Evolutionary conservation across 441 rosid species (phyloP).

Genomic region (Erodium trifolium): DNA sequence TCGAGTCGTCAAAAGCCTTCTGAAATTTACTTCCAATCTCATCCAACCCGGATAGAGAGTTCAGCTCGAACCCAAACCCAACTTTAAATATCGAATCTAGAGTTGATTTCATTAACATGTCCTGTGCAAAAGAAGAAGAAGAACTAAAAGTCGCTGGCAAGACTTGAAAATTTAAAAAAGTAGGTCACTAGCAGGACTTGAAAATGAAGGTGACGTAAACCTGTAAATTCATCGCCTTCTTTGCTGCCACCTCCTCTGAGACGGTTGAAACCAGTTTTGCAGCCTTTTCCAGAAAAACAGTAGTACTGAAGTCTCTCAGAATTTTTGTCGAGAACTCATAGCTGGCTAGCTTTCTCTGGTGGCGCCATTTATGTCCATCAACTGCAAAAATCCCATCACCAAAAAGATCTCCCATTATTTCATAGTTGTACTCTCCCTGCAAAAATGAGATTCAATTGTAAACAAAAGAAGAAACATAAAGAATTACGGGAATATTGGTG

Average conservation of each 20-base stretch:
- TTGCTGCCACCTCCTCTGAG: conserved; percentile 19
- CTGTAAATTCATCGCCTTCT: conserved; percentile 26
- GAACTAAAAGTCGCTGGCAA: too few species aligned
- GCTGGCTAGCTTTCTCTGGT: conserved; percentile 43
- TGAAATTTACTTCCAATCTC: conserved; percentile 24
- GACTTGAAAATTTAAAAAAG: too few species aligned
- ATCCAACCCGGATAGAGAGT: conserved; percentile 26
- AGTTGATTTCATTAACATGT: conserved; percentile 32
- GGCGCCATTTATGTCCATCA: conserved; percentile 46
- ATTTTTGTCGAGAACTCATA: conserved; percentile 39
- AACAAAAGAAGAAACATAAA: neutral
- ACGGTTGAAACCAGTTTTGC: conserved; percentile 24
- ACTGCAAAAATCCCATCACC: conserved; percentile 45
- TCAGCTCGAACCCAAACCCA: conserved; percentile 36
- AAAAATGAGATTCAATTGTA: neutral
- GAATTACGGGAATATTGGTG: neutral
- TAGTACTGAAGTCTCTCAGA: conserved; percentile 32
- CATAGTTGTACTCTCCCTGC: conserved; percentile 28
- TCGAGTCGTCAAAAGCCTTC: conserved; percentile 36
- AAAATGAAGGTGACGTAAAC: conserved; percentile 5
- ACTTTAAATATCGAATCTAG: conserved; percentile 34
- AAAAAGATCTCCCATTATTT: conserved; percentile 35
- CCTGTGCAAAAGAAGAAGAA: conserved; percentile 20
- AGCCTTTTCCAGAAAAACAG: conserved; percentile 28
- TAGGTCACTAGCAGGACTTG: too few species aligned